Base-by-base conservation (phyloP, 2,329 filamentous ascomycete genomes). In the Pseudogymnoascus sp. region DNA sequence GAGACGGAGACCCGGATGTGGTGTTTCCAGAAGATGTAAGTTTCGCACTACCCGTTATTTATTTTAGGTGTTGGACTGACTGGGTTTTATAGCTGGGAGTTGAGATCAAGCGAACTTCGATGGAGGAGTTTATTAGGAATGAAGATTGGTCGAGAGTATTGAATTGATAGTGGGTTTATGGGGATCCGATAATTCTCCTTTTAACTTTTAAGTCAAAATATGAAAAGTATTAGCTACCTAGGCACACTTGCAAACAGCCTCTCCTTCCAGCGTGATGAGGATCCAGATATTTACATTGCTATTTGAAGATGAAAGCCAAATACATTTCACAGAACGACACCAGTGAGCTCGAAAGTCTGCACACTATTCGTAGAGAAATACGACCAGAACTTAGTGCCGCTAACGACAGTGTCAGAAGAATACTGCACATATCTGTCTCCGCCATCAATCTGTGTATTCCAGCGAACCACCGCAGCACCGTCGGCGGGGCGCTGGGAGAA, bases 321-420 rank as follows among this genome's bases (percentile, higher is more conserved):
- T 33, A 56, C 33, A 12, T 12, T 53, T 42, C 31, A 61, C 4
- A 61, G 60, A 2, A 14, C 38, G 11, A 61, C 60, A 2, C 31
- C 37, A 18, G 25, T 61, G 16, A 77, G 63, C 63, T 77, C 76
- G 61, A 77, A 77, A 0, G 75, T 77, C 68, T 76, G 74, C 2
- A 77, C 71, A 63, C 68, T 67, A 40, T 73, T 71, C 8, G 63
- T 70, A 16, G 68, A 70, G 63, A 78, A 76, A 10, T 70, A 71
- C 4, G 73, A 73, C 72, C 72, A 73, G 61, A 77, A 77, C 63
- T 70, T 74, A 0, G 67, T 73, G 18, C 75, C 74, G 37, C 66
- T 72, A 2, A 77, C 66, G 2, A 60, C 64, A 0, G 72, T 76
- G 63, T 75, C 75, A 33, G 50, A 56, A 16, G 64, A 67, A 53